Percentiles rank a stretch among this genome's conserved stretches.
Conservation (phyloP, 2,329 filamentous ascomycete species). For the Pseudogymnoascus sp. region DNA sequence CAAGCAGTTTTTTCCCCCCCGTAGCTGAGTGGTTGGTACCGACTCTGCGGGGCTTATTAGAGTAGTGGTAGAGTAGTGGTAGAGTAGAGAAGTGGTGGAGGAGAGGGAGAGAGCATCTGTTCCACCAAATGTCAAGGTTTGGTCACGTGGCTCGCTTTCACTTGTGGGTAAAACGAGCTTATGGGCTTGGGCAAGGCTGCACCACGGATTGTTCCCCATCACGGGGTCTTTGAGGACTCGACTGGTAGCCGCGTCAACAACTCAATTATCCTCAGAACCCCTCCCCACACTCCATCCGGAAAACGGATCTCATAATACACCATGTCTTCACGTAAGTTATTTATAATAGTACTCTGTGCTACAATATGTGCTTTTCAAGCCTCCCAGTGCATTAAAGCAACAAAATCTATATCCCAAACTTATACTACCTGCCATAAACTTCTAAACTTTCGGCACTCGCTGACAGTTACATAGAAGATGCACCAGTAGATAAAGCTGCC, state of each 20-base stretch:
- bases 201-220: not conserved
- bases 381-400: not conserved
- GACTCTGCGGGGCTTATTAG: not conserved
- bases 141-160: not conserved
- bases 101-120: not conserved
- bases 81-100: not conserved
- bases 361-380: not conserved
- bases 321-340: not conserved
- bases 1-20: not conserved
- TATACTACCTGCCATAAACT: not conserved
- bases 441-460: not conserved
- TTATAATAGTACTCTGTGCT: not conserved
- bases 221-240: not conserved
- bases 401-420: not conserved
- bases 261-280: not conserved
- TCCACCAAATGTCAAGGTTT: not conserved
- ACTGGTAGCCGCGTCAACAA: slow-evolving; percentile 3
- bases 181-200: not conserved
- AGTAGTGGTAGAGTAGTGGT: not conserved
- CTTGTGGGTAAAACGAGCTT: not conserved
- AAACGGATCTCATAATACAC: not conserved
- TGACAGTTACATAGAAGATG: not conserved
- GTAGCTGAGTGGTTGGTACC: not conserved
- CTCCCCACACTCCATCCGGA: not conserved
- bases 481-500: slow-evolving; percentile 41